Conservation (phyloP, 1,284 basidiomycete genomes). For the Apiotrichum porosum region DNA sequence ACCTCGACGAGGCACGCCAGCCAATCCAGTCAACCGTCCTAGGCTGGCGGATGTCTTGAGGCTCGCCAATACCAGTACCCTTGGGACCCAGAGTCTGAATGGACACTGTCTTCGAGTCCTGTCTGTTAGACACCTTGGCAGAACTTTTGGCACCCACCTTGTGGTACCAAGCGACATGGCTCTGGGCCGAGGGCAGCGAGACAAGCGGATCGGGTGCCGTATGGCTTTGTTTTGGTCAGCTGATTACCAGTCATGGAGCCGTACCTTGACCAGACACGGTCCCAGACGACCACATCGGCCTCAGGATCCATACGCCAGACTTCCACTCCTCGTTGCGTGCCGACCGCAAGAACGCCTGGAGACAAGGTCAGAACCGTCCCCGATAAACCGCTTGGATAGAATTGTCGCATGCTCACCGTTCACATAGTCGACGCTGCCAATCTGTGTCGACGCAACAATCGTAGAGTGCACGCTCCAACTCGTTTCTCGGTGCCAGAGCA, state of each 20-base stretch:
- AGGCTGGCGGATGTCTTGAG: slow-evolving; percentile 41
- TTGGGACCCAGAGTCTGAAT: slow-evolving; percentile 26
- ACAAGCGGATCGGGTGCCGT: slow-evolving; percentile 3
- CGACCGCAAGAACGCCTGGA: slow-evolving; percentile 20
- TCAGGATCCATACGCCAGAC: slow-evolving; percentile 32
- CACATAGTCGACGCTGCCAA: slow-evolving; percentile 30
- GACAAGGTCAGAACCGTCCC: slow-evolving; percentile 13
- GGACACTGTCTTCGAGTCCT: slow-evolving; percentile 20
- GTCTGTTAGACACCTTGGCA: neutral
- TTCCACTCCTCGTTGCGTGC: slow-evolving; percentile 35
- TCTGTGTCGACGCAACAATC: slow-evolving; percentile 24
- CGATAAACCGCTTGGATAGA: slow-evolving; percentile 3
- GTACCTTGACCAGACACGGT: slow-evolving; percentile 36
- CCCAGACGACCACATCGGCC: slow-evolving; percentile 41
- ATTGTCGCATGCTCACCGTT: slow-evolving; percentile 20
- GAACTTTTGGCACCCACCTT: no score
- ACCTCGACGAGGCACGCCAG: slow-evolving; percentile 35
- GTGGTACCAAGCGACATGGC: slow-evolving; percentile 34
- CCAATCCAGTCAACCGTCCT: slow-evolving; percentile 39
- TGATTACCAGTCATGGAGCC: no score
- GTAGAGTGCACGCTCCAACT: slow-evolving; percentile 37
- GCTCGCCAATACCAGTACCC: slow-evolving; percentile 19
- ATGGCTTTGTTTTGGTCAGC: no score
- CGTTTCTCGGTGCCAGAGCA: slow-evolving; percentile 31
- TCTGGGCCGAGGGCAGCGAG: slow-evolving; percentile 14